Base-by-base conservation (phyloP, 1,284 basidiomycete species). In the Austropuccinia psidii region DNA sequence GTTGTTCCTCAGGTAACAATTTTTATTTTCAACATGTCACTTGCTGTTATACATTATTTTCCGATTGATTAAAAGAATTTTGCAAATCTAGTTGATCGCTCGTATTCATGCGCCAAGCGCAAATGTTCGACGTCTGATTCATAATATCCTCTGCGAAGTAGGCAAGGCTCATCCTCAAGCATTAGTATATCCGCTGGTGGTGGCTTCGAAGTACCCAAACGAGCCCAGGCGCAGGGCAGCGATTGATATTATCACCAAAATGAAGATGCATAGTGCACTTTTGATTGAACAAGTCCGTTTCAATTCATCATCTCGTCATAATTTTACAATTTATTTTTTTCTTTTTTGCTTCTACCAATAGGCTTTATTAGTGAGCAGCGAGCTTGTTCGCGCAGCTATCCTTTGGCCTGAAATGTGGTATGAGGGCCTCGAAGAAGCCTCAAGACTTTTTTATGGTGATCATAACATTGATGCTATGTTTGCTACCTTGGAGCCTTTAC, bases 381-480 rank as follows among this genome's bases (percentile, higher is more conserved):
- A 99, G 81, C 86, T 99, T 37, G 98, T 98, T 77, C 89, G 96
- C 17, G 93, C 98, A 3, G 96, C 96, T 1, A 98, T 99, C 76
- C 84, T 99, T 21, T 99, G 96, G 96, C 94, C 98, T 79, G 96
- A 99, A 81, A 85, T 96, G 79, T 99, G 96, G 96, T 93, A 98
- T 79, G 96, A 99, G 83, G 94, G 93, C 15, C 84, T 99, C 27
- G 96, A 98, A 82, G 96, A 99, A 81, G 96, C 96, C 2, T 98
- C 94, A 13, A 87, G 96, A 65, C 84, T 95, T 62, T 99, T 95
- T 83, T 98, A 95, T 83, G 96, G 93, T 21, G 96, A 98, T 79
- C 92, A 94, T 80, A 98, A 99, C 81, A 90, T 95, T n/a, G 91
- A 94, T 77, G 96, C 90, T 19, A 98, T 99, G 96, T 98, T 98